These are phyloP conservation scores for Aspergillus luchuensis DNA, from an alignment of 2,329 filamentous ascomycete species.

Conservation along the genomic window DNA sequence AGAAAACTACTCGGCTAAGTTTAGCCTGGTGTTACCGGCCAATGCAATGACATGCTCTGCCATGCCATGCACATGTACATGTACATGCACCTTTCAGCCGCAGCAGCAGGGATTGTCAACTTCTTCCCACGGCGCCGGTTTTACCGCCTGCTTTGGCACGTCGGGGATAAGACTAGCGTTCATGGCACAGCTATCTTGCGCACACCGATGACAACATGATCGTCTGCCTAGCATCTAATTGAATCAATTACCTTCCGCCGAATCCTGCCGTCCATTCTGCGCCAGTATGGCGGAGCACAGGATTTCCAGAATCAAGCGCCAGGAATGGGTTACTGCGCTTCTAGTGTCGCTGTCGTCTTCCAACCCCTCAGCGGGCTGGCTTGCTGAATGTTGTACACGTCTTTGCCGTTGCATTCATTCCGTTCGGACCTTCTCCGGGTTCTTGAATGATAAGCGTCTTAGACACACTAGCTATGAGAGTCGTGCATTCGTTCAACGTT, in stretches of 20 bases:
- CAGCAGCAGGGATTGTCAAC: not conserved
- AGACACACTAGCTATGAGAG: not conserved
- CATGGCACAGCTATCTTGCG: too few species aligned
- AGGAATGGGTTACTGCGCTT: not conserved
- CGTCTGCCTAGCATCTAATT: too few species aligned
- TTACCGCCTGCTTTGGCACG: not conserved
- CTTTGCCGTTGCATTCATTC: not conserved
- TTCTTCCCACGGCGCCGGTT: not conserved
- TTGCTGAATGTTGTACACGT: not conserved
- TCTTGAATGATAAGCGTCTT: not conserved
- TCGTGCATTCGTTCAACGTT: constrained; percentile 1
- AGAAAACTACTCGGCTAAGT: not conserved
- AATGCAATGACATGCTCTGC: not conserved
- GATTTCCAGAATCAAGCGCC: not conserved
- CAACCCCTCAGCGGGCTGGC: not conserved
- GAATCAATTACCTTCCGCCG: too few species aligned
- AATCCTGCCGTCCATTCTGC: too few species aligned
- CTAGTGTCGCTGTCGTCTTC: not conserved
- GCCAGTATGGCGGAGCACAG: not conserved
- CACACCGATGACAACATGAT: too few species aligned
- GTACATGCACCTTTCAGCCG: constrained; percentile 3
- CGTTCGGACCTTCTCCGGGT: not conserved
- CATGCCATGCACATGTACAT: constrained; percentile 3
- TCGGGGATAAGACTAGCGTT: not conserved
- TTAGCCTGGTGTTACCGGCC: not conserved